Evolutionary conservation across 352 stramenopile genomes (phyloP).

Genomic region (Aphanomyces euteiches): DNA sequence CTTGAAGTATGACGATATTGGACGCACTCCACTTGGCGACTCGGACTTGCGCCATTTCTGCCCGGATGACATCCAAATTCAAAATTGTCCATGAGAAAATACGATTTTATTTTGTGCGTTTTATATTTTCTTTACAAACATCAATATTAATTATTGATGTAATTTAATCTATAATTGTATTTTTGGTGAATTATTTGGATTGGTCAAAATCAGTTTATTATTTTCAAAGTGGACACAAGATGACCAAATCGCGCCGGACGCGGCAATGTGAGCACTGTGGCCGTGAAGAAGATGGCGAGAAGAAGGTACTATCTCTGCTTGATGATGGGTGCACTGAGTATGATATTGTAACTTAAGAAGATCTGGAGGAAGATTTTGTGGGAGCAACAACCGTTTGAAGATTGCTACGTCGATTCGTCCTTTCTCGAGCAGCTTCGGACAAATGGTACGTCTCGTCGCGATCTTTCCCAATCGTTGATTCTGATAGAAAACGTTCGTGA

Average conservation of each 20-base stretch:
- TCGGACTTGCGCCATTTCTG: no score
- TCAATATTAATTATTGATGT: no score
- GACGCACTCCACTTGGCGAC: no score
- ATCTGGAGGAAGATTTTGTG: slow-evolving; percentile 87
- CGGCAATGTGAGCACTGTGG: not conserved
- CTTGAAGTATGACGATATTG: no score
- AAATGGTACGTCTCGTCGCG: slow-evolving; percentile 53
- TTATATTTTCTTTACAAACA: no score
- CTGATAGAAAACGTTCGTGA: slow-evolving; percentile 71
- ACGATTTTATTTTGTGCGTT: no score
- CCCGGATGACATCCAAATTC: no score
- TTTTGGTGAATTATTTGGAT: not conserved
- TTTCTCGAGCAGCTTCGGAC: slow-evolving; percentile 90
- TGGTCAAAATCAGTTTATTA: not conserved
- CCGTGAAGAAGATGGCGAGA: not conserved
- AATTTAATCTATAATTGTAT: no score
- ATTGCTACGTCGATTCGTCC: slow-evolving; percentile 87
- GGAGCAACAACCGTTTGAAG: slow-evolving; percentile 79
- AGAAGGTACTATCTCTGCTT: not conserved
- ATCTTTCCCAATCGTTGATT: not conserved
- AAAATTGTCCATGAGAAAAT: no score
- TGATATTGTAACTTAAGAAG: not conserved
- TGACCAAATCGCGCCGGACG: not conserved
- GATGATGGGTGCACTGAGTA: not conserved
- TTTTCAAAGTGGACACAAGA: not conserved